Percentiles rank a stretch among this genome's conserved stretches.
Conservation (phyloP, 2,329 filamentous ascomycete species). For the Botryosphaeria agaves region DNA sequence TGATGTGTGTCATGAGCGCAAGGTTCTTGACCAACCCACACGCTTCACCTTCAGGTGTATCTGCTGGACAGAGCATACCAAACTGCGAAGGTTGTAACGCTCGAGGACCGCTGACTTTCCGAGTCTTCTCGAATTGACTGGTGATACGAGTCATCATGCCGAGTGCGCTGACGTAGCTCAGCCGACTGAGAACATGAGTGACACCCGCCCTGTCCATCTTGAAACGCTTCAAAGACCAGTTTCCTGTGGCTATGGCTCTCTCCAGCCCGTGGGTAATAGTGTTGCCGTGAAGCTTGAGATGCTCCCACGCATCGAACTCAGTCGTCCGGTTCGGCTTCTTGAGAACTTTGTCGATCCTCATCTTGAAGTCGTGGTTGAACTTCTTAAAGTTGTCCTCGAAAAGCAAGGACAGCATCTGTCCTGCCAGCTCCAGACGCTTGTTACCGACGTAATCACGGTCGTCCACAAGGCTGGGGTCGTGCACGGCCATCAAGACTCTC, state of each 20-base stretch:
- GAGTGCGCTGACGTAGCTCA: constrained; percentile 91
- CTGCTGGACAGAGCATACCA: constrained; percentile 92
- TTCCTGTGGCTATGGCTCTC: constrained; percentile 88
- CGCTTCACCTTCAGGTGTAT: constrained; percentile 96
- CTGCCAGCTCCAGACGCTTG: constrained; percentile 86
- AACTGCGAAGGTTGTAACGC: constrained; percentile 95
- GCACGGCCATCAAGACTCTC: constrained; percentile 85
- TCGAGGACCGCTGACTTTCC: constrained; percentile 90
- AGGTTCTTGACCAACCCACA: constrained; percentile 97
- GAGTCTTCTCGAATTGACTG: constrained; percentile 96
- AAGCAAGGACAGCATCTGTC: constrained; percentile 78
- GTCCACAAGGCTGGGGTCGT: constrained; percentile 78
- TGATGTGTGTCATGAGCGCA: constrained; percentile 98
- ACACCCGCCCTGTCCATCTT: constrained; percentile 97
- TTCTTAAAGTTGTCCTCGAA: constrained; percentile 98
- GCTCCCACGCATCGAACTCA: constrained; percentile 70
- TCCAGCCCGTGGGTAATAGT: constrained; percentile 89
- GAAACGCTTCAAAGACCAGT: constrained; percentile 96
- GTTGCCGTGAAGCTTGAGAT: constrained; percentile 70
- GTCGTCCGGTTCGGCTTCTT: constrained; percentile 85
- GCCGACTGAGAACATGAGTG: constrained; percentile 83
- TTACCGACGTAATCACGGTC: constrained; percentile 97
- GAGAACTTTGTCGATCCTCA: constrained; percentile 86
- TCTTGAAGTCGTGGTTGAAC: constrained; percentile 75
- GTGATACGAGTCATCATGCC: constrained; percentile 99